A percentile compares a stretch with the other conserved stretches of the same genome.
These are phyloP conservation scores for Scheffersomyces amazonensis DNA, from an alignment of 805 yeast species.

Conservation along the genomic window DNA sequence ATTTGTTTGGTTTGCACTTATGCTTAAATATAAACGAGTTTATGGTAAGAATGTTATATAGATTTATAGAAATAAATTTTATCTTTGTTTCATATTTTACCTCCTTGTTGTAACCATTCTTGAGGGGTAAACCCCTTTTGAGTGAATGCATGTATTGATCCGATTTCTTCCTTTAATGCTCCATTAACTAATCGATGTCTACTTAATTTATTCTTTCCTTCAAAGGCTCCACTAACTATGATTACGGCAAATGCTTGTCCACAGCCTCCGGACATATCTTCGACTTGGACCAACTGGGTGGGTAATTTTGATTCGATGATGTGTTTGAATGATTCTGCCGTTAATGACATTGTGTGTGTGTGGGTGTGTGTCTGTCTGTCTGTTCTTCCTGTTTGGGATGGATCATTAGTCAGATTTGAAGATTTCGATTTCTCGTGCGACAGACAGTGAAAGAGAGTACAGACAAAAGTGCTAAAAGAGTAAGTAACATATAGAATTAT, in stretches of 20 bases:
- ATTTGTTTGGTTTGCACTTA: slow-evolving; percentile 22
- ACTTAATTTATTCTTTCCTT: slow-evolving; percentile 78
- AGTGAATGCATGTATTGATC: slow-evolving; percentile 89
- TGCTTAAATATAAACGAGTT: slow-evolving; percentile 8
- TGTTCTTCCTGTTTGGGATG: too few species aligned
- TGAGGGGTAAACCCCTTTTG: slow-evolving; percentile 83
- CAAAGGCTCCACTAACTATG: slow-evolving; percentile 69
- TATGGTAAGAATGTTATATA: slow-evolving; percentile 4
- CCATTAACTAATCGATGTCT: slow-evolving; percentile 85
- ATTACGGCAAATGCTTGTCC: slow-evolving; percentile 97
- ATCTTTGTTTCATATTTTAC: slow-evolving; percentile 11
- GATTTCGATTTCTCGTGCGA: too few species aligned
- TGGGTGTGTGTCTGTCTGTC: too few species aligned
- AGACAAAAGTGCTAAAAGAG: too few species aligned
- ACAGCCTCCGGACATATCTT: slow-evolving; percentile 88
- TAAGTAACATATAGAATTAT: too few species aligned
- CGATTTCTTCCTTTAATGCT: slow-evolving; percentile 80
- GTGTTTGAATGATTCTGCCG: slow-evolving; percentile 41
- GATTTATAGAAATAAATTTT: not conserved
- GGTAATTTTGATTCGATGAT: slow-evolving; percentile 54
- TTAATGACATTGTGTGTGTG: slow-evolving; percentile 24
- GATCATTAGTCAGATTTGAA: too few species aligned
- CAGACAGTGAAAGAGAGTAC: too few species aligned
- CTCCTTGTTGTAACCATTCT: slow-evolving; percentile 67
- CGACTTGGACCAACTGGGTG: slow-evolving; percentile 67